Evolutionary conservation across 805 yeast genomes (phyloP).

Genomic region (Sugiyamaella mastotermitis): DNA sequence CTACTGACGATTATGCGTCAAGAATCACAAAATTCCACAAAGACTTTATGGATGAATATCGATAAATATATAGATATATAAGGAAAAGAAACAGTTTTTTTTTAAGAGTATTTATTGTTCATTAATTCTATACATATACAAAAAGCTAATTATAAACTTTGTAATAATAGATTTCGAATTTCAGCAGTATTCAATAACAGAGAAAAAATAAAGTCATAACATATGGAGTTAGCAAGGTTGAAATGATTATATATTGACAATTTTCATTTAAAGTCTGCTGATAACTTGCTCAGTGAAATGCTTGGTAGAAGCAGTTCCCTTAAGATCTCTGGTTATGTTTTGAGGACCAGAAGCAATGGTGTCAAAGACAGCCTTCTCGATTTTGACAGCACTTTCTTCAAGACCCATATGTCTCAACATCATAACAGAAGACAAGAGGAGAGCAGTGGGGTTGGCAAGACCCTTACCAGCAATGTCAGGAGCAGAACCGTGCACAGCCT

Average conservation of each 20-base stretch:
- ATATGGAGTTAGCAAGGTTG: no score
- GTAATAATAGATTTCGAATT: no score
- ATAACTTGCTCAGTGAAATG: constrained; percentile 93
- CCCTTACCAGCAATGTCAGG: constrained; percentile 99
- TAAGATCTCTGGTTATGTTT: constrained; percentile 94
- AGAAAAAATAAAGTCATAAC: no score
- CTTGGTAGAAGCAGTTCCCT: constrained; percentile 83
- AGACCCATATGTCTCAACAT: constrained; percentile 98
- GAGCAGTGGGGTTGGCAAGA: constrained; percentile 97
- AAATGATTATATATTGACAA: no score
- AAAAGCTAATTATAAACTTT: no score
- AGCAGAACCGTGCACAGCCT: constrained; percentile 99
- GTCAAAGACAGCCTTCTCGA: constrained; percentile 76
- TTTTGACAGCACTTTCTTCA: constrained; percentile 70
- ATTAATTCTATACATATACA: no score
- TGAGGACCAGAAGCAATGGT: constrained; percentile 95
- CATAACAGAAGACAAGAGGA: constrained; percentile 93
- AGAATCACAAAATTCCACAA: constrained; percentile 76
- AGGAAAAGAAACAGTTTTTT: no score
- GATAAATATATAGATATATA: constrained; percentile 12
- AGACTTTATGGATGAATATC: constrained; percentile 55
- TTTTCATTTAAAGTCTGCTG: constrained; percentile 54
- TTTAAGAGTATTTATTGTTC: no score
- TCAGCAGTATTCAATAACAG: no score
- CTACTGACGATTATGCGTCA: constrained; percentile 85